Evolutionary conservation across 306 rosid genomes (phyloP), one percentile per base, ranked within the genome.

Genomic region (Coriaria nepalensis): DNA sequence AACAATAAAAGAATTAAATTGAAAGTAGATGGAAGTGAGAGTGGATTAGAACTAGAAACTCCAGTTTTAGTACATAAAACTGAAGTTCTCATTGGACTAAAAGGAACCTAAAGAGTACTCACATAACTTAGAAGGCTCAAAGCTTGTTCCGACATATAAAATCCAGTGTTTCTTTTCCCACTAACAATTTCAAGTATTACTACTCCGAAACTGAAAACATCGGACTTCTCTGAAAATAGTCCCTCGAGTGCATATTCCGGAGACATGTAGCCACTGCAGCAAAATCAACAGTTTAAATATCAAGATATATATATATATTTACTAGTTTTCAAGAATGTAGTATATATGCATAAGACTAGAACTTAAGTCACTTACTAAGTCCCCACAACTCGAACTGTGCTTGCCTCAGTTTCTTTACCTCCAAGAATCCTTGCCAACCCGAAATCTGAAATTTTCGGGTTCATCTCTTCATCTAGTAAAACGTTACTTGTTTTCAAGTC

Each of bases 401-500:
- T 55, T 43, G 59, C 59, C 41, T 61, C 58, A 2, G 14, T 52
- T 52, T 62, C 61, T 7, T 47, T 53, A 5, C 44, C 37, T 5
- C 12, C 37, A 9, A 68, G 38, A 4, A 68, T 68, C 40, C 15
- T 51, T 37, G 62, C 65, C 44, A 68, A 40, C 40, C 62, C 50
- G 6, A 63, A 68, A 37, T 62, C 50, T 0, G 68, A 57, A 4
- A 62, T 57, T 9, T 62, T 62, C 7, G 68, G 61, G 5, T 47
- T 62, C 65, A 62, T 51, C 39, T 29, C 13, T 14, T 9, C 52
- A 11, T 62, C 65, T 43, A 68, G 13, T 0, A 62, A 12, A 37
- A 47, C 0, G 11, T 61, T 56, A 13, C 61, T 68, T 33, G 69
- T 56, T 57, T 62, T 62, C 33, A 57, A 4, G 9, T 68, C 57